Base-by-base conservation (phyloP, 345 rosid species). In the Bruguiera sexangula region DNA sequence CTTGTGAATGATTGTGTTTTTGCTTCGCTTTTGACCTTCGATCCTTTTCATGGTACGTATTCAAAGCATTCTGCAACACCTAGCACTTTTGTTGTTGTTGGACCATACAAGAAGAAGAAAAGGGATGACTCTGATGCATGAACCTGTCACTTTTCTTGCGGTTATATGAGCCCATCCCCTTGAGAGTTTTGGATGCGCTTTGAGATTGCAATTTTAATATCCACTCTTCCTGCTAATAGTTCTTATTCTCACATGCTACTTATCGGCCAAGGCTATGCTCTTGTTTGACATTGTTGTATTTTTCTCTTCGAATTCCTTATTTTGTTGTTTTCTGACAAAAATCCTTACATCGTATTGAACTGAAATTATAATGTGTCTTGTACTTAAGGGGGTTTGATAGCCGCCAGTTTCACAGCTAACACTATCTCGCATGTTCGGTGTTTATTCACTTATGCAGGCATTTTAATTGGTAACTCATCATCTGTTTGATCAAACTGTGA, bases 381-480 rank as follows among this genome's bases (percentile, higher is more conserved):
- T 65, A n/a, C 58, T 21, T 37, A 8, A 39, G 6, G 63, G 13
- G 3, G 21, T 73, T 55, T 56, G 29, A 24, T 56, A 24, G 16
- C 27, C 21, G n/a, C 27, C 22, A 20, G 22, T 67, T 68, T 50
- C 69, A 32, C 24, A 22, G 32, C 18, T 11, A 18, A 6, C 46
- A 8, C 52, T 2, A 72, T 68, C 67, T 79, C 74, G 69, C 53
- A 32, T 46, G 64, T 65, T 24, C 57, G 60, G 65, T 30, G 39
- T 62, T 56, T 72, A 6, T 70, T 79, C 39, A 48, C 68, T 82
- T 62, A 48, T 81, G 66, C 63, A 79, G 83, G 75, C 73, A 55
- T 54, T 51, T 74, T 63, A 20, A 56, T 75, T 63, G 79, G 70
- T 79, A 74, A 19, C 50, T 71, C 46, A 9, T 43, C 75, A 67